A percentile compares a stretch with the other conserved stretches of the same genome.
Evolutionary conservation across 1,284 basidiomycete species (phyloP).

Genomic region (Sphagnurus paluster): DNA sequence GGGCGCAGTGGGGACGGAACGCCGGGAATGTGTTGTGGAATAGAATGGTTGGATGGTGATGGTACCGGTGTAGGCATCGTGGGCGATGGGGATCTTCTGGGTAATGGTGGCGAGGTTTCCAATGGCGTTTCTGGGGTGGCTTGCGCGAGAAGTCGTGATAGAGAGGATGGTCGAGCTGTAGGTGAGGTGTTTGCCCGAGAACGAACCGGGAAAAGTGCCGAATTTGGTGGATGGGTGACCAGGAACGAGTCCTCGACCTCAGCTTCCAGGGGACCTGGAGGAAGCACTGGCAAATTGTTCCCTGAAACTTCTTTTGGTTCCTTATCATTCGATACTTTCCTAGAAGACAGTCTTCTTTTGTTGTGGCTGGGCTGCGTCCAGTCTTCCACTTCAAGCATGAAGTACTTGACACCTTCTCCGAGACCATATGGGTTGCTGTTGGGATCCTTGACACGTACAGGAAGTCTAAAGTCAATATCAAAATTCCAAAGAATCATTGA

Average conservation of each 20-base stretch:
- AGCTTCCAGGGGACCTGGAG: slow-evolving; percentile 58
- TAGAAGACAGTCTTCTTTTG: slow-evolving; percentile 56
- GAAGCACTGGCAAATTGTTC: slow-evolving; percentile 36
- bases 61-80: slow-evolving; percentile 33
- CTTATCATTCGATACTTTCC: slow-evolving; percentile 47
- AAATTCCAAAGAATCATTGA: slow-evolving; percentile 2
- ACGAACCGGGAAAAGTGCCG: slow-evolving; percentile 61
- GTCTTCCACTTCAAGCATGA: slow-evolving; percentile 91
- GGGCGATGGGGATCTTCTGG: slow-evolving; percentile 29
- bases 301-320: slow-evolving; percentile 28
- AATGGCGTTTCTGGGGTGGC: slow-evolving; percentile 47
- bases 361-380: slow-evolving; percentile 77
- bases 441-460: slow-evolving; percentile 51
- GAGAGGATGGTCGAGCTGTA: slow-evolving; percentile 67
- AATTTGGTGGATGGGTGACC: slow-evolving; percentile 58
- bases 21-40: slow-evolving; percentile 31
- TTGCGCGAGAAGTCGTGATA: slow-evolving; percentile 74
- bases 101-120: slow-evolving; percentile 29
- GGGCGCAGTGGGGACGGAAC: slow-evolving; percentile 60
- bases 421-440: slow-evolving; percentile 78
- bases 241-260: slow-evolving; percentile 70
- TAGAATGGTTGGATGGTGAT: slow-evolving; percentile 31
- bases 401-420: slow-evolving; percentile 89
- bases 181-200: slow-evolving; percentile 68
- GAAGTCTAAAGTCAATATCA: slow-evolving; percentile 1